phyloP scores from a whole-genome alignment of 305 asterid species.

The Monarda citriodora region DNA sequence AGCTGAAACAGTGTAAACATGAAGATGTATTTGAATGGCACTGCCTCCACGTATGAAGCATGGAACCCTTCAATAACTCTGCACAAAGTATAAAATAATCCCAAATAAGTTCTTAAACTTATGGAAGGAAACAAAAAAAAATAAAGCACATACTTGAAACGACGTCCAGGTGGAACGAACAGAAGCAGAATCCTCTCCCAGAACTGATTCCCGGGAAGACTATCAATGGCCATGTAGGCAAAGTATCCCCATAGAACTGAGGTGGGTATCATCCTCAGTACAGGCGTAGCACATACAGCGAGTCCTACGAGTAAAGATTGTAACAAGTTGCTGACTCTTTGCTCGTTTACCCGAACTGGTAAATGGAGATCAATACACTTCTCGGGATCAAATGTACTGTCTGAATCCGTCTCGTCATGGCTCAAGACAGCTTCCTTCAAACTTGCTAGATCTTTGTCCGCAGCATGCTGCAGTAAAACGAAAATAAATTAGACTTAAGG shows the following conservation, averaged over 20 bases:
- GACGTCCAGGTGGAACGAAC: slow-evolving; percentile 77
- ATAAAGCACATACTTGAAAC: slow-evolving; percentile 67
- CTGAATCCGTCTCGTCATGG: slow-evolving; percentile 40
- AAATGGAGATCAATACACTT: slow-evolving; percentile 75
- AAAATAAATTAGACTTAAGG: slow-evolving; percentile 9
- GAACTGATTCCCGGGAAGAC: slow-evolving; percentile 93
- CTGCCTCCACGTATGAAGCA: slow-evolving; percentile 84
- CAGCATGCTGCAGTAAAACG: slow-evolving; percentile 40
- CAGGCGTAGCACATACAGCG: slow-evolving; percentile 60
- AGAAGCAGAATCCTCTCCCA: slow-evolving; percentile 89
- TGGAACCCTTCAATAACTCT: slow-evolving; percentile 79
- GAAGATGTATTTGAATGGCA: slow-evolving; percentile 84
- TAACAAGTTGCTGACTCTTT: slow-evolving; percentile 81
- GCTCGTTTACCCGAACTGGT: slow-evolving; percentile 96
- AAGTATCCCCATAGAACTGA: slow-evolving; percentile 97
- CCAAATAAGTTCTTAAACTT: slow-evolving; percentile 2
- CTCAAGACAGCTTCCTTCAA: slow-evolving; percentile 88
- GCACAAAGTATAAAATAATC: slow-evolving; percentile 25
- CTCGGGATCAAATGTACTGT: slow-evolving; percentile 60
- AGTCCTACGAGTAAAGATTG: slow-evolving; percentile 83
- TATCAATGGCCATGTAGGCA: slow-evolving; percentile 96
- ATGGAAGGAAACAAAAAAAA: not conserved
- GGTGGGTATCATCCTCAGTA: slow-evolving; percentile 80
- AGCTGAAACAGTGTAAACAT: slow-evolving; percentile 71
- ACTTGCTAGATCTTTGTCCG: slow-evolving; percentile 62